A percentile compares a stretch with the other conserved stretches of the same genome.
Conservation (phyloP, 2,329 filamentous ascomycete genomes). For the Aschersonia sp. region DNA sequence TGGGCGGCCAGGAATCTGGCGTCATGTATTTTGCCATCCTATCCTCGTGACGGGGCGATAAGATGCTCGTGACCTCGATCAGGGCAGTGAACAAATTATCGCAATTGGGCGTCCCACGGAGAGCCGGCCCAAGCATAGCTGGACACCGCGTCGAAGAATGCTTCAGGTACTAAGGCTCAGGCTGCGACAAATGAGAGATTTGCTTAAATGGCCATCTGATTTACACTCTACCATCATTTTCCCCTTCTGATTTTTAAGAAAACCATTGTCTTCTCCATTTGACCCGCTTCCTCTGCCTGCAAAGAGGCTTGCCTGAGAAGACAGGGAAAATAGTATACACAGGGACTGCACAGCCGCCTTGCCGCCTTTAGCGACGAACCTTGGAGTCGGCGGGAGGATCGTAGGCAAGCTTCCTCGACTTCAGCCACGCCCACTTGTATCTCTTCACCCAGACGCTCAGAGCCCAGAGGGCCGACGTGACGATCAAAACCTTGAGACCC, state of each 20-base stretch:
- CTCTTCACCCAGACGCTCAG: constrained; percentile 96
- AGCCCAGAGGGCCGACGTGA: constrained; percentile 66
- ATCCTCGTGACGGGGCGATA: too few relatives aligned
- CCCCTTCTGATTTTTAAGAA: constrained; percentile 12
- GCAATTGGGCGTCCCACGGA: too few relatives aligned
- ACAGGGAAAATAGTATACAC: constrained; percentile 27
- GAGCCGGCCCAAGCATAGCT: too few relatives aligned
- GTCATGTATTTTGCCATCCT: too few relatives aligned
- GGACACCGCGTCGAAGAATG: too few relatives aligned
- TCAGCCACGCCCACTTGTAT: constrained; percentile 97
- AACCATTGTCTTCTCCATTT: constrained; percentile 16
- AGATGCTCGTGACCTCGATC: too few relatives aligned
- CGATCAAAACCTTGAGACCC: constrained; percentile 89
- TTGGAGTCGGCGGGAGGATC: constrained; percentile 52
- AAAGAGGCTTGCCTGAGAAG: constrained; percentile 25
- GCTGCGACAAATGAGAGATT: constrained; percentile 9
- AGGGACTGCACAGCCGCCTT: constrained; percentile 11
- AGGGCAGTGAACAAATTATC: too few relatives aligned
- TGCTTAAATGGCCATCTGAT: constrained; percentile 32
- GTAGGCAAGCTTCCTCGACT: constrained; percentile 88
- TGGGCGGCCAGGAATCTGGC: too few relatives aligned
- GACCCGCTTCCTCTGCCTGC: constrained; percentile 24
- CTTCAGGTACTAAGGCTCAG: too few relatives aligned
- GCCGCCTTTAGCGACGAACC: constrained; percentile 29
- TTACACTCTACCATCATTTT: constrained; percentile 31